Evolutionary conservation across 495 filamentous ascomycete species (phyloP), one percentile per base, ranked within the genome.

Genomic region (Peziza echinospora): DNA sequence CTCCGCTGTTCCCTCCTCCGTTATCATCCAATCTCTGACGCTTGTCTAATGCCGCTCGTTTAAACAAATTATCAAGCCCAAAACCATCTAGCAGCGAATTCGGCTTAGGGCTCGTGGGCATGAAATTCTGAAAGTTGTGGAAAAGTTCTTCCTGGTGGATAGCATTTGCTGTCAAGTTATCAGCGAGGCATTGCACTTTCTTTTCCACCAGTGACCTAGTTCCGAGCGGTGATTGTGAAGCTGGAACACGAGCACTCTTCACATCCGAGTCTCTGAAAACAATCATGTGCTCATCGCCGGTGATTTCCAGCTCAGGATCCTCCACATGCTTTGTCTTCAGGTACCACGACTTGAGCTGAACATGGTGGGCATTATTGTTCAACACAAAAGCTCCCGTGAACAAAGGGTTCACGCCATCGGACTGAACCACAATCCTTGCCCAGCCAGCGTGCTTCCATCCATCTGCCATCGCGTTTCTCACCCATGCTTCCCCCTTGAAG

Each of bases 311-410:
- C 21, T 68, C 63, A n/a, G 81, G 80, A 60, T 97, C 89, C n/a
- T 77, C 64, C 1, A 61, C 60, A 49, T 82, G 75, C 54, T 73
- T 73, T 45, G 83, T 92, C 53, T 73, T 69, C 55, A 72, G 67
- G 55, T 89, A 97, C 28, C 73, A 78, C 24, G 71, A 71, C 47
- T 71, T 69, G 46, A 84, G 67, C 53, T 93, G 84, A 22, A 97
- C 67, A 63, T 97, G 87, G 55, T 97, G 86, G 51, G 84, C 76
- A 59, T 93, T 75, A 26, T 77, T 69, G 51, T 75, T 58, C 16
- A 96, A 60, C 41, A 78, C 77, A 64, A 97, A 96, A 2, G 80
- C 80, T 23, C 91, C 89, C 62, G 93, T 82, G 51, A 97, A 96
- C 6, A 93, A 61, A 22, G 89, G 91, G 26, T 71, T 56, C 16